Evolutionary conservation across 129 eudicot genomes (phyloP).

Genomic region (Silybum marianum): DNA sequence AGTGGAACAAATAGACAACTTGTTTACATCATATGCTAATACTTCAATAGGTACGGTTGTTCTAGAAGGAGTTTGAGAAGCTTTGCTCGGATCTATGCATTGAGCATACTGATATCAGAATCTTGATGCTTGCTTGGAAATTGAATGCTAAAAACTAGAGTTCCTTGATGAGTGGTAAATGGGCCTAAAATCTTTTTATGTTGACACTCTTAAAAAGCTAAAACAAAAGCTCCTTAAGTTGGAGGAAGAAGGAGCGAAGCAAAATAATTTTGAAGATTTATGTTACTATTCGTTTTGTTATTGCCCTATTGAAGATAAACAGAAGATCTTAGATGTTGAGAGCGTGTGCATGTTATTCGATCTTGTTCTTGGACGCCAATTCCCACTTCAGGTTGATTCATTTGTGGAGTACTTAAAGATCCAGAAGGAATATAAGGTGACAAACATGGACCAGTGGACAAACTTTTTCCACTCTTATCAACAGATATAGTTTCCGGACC

Average conservation of each 20-base stretch:
- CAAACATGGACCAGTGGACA: conserved; percentile 88
- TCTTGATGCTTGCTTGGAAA: too few species aligned
- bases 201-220: conserved; percentile 57
- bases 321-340: conserved; percentile 77
- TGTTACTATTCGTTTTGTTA: conserved; percentile 62
- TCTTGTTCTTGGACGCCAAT: conserved; percentile 62
- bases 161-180: conserved; percentile 65
- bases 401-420: conserved; percentile 61
- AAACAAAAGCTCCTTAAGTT: conserved; percentile 56
- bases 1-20: too few species aligned
- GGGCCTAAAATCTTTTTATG: conserved; percentile 62
- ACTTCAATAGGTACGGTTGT: too few species aligned
- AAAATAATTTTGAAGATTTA: conserved; percentile 60
- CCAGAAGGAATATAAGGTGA: conserved; percentile 80
- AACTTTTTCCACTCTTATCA: conserved; percentile 74
- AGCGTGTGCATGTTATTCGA: conserved; percentile 55
- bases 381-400: conserved; percentile 57
- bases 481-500: conserved; percentile 79
- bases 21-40: too few species aligned
- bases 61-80: too few species aligned
- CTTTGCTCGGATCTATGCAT: too few species aligned
- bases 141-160: too few species aligned
- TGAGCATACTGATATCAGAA: too few species aligned
- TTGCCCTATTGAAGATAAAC: conserved; percentile 82
- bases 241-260: conserved; percentile 67